Evolutionary conservation across 73 alveolate genomes (phyloP).

Genomic region (Blepharisma stoltei): DNA sequence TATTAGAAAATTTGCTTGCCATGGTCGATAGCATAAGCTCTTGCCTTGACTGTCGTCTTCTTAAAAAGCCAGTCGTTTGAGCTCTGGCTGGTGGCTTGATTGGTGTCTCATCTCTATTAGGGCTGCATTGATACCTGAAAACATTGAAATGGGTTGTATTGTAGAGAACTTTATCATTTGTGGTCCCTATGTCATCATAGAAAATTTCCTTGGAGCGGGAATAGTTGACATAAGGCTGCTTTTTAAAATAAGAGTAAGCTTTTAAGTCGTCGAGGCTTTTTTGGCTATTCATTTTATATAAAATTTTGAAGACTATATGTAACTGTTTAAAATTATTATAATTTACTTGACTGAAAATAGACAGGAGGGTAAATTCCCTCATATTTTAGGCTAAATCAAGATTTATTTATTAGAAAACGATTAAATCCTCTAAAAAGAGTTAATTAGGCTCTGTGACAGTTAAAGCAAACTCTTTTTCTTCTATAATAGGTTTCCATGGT

Average conservation of each 20-base stretch:
- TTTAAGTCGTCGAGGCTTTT: too few species aligned
- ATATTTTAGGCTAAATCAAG: too few species aligned
- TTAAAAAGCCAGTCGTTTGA: slow-evolving; percentile 4
- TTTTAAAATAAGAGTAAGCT: neutral
- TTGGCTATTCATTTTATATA: too few species aligned
- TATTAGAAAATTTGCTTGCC: neutral
- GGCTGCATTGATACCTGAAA: neutral
- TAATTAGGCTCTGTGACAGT: too few species aligned
- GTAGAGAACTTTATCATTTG: neutral
- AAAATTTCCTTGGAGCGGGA: slow-evolving; percentile 11
- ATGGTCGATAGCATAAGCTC: neutral
- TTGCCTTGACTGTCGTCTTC: neutral
- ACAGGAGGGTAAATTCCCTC: too few species aligned
- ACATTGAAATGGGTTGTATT: slow-evolving; percentile 7
- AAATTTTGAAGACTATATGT: too few species aligned
- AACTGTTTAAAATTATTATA: too few species aligned
- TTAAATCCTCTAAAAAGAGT: too few species aligned
- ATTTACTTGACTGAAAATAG: too few species aligned
- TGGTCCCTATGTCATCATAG: neutral
- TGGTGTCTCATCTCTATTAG: slow-evolving; percentile 16
- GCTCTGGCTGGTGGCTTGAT: neutral
- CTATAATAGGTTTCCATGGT: too few species aligned
- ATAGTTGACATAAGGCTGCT: neutral
- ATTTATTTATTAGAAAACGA: too few species aligned
- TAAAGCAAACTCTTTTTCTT: too few species aligned